These are phyloP conservation scores for Leishmania tarentolae DNA, from an alignment of 208 protist genomes.

Conservation along the genomic window DNA sequence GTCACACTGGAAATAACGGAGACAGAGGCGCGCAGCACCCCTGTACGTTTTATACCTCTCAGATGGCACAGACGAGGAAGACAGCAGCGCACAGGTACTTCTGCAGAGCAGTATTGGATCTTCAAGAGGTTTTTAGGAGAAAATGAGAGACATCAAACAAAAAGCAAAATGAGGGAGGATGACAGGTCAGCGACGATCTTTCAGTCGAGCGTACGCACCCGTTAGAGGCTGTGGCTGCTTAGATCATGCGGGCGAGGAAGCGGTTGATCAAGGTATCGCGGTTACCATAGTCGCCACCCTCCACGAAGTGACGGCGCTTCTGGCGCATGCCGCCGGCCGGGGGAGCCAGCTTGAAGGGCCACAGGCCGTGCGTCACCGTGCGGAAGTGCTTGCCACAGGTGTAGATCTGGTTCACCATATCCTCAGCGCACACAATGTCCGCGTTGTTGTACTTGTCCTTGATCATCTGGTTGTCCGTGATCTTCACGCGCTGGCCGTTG, in stretches of 20 bases:
- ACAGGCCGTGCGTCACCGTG: conserved; percentile 97
- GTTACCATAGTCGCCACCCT: conserved; percentile 99
- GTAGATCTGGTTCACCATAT: conserved; percentile 99
- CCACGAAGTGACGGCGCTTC: conserved; percentile 98
- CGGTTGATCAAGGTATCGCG: conserved; percentile 99
- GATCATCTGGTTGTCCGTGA: conserved; percentile 97
- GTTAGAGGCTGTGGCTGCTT: conserved; percentile 16
- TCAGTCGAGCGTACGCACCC: not conserved
- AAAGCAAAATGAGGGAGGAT: not conserved
- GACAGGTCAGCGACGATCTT: not conserved
- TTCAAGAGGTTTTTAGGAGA: not conserved
- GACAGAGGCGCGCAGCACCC: not conserved
- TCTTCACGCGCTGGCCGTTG: conserved; percentile 97
- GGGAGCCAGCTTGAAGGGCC: conserved; percentile 98
- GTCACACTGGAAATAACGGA: not conserved
- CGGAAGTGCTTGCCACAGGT: conserved; percentile 99
- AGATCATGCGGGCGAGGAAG: conserved; percentile 98
- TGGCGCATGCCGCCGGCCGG: conserved; percentile 97
- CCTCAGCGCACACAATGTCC: conserved; percentile 98
- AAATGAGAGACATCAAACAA: not conserved
- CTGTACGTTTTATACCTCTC: too few relatives aligned
- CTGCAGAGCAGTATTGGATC: too few relatives aligned
- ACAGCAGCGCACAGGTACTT: too few relatives aligned
- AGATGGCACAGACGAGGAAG: not conserved
- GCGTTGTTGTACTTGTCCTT: conserved; percentile 94